Base-by-base conservation (phyloP, 495 filamentous ascomycete genomes). In the Penicillium robsamsonii region DNA sequence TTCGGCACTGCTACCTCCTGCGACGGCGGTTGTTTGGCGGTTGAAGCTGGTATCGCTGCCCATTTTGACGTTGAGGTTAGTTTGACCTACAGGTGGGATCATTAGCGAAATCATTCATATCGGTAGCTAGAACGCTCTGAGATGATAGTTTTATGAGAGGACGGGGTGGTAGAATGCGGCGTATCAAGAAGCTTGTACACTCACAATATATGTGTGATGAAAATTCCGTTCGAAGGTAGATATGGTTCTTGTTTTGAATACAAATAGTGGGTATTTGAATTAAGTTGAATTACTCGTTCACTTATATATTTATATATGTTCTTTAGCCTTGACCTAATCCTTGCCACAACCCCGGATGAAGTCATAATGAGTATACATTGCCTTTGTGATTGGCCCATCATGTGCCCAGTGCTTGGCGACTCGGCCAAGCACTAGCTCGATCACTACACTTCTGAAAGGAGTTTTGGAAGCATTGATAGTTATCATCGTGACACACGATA, bases 1-100 rank as follows among this genome's bases (percentile, higher is more conserved):
- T 5, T 50, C 11, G 17, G 63, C 48, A 43, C 70, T 59, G 41
- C 65, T 53, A 31, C 71, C 71, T 47, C 71, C 70, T 1, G 59
- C 44, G 43, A 64, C 63, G 29, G 65, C 46, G 4, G 54, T 56
- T 17, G 58, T 45, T 13, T 50, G 55, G 37, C 59, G 61, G 43
- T 60, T 68, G 30, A 38, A 11, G 41, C 35, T 31, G 55, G 50
- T 31, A 38, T 53, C 49, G 1, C 37, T 20, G 17, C 40, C 47
- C 65, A 68, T 68, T 33, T 29, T 61, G 27, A 20, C 48, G 15
- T 33, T 30, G 12, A 0, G 1, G 5, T 27, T 4, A 20, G 4
- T 50, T 17, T 11, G 18, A 41, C 10, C 45, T 50, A 2, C 3
- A 18, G 11, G 12, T 12, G 0, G 7, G 0, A 7, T 15, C 18